phyloP scores from a whole-genome alignment of 306 rosid genomes.

The Cercis canadensis region DNA sequence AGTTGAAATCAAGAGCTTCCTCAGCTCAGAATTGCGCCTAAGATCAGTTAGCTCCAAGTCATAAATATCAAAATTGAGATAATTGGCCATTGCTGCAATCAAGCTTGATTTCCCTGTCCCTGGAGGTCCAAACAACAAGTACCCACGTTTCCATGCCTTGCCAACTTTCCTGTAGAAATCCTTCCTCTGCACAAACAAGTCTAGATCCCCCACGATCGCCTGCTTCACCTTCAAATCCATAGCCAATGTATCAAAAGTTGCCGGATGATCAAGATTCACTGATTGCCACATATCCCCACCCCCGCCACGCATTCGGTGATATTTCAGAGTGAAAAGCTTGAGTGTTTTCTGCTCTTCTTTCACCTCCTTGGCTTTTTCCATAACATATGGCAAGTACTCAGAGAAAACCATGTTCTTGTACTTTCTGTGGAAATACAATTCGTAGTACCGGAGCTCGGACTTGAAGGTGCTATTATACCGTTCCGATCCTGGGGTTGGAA shows the following conservation, averaged over 20 bases:
- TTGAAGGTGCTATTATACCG: background rate
- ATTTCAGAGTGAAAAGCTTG: slow-evolving; percentile 35
- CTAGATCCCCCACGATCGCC: slow-evolving; percentile 35
- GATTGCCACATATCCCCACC: slow-evolving; percentile 33
- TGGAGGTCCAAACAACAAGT: slow-evolving; percentile 46
- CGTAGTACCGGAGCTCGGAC: slow-evolving; percentile 30
- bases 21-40: slow-evolving; percentile 37
- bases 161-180: slow-evolving; percentile 45
- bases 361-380: slow-evolving; percentile 39
- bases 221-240: slow-evolving; percentile 42
- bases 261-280: slow-evolving; percentile 40
- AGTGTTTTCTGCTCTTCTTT: slow-evolving; percentile 31
- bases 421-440: slow-evolving; percentile 36
- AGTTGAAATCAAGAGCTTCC: slow-evolving; percentile 31
- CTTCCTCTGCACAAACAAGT: slow-evolving; percentile 39
- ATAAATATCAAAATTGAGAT: slow-evolving; percentile 40
- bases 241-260: slow-evolving; percentile 40
- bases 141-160: slow-evolving; percentile 51
- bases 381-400: slow-evolving; percentile 40
- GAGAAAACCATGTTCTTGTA: slow-evolving; percentile 35
- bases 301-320: background rate
- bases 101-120: slow-evolving; percentile 51
- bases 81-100: slow-evolving; percentile 49
- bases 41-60: slow-evolving; percentile 43
- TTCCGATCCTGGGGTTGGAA: slow-evolving; percentile 1